Percentiles rank a stretch among this genome's conserved stretches.
These are phyloP conservation scores for Gracilaria gracilis DNA, from an alignment of 23 red algal species.

Conservation along the genomic window DNA sequence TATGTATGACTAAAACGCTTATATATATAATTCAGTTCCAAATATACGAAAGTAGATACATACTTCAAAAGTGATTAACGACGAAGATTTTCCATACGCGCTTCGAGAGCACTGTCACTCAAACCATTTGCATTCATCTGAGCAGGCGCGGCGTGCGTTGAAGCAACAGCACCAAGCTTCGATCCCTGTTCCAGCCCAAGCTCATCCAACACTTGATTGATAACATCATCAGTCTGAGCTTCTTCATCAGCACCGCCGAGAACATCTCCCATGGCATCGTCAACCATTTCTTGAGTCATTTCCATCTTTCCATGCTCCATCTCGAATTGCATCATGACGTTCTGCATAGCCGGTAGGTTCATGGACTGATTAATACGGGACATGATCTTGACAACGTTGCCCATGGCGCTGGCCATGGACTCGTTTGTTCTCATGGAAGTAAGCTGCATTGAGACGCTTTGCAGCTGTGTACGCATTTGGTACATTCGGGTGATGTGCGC, in stretches of 20 bases:
- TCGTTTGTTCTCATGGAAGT: conserved; percentile 88
- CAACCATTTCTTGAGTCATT: conserved; percentile 99
- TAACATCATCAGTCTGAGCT: conserved; percentile 89
- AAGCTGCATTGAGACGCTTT: conserved; percentile 96
- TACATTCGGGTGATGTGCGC: conserved; percentile 86
- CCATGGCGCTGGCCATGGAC: conserved; percentile 92
- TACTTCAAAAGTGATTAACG: conserved; percentile 38
- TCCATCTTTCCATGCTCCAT: conserved; percentile 91
- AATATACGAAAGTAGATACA: too few relatives aligned
- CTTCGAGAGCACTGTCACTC: conserved; percentile 63
- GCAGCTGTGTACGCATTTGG: conserved; percentile 98
- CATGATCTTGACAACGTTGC: conserved; percentile 91
- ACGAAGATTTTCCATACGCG: conserved; percentile 84
- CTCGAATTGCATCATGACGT: conserved; percentile 95
- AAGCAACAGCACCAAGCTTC: conserved; percentile 77
- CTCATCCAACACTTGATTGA: conserved; percentile 97
- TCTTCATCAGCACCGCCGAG: conserved; percentile 78
- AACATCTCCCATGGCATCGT: conserved; percentile 88
- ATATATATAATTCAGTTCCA: neutral
- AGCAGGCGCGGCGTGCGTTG: conserved; percentile 30
- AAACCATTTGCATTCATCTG: conserved; percentile 25
- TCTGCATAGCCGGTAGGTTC: conserved; percentile 93
- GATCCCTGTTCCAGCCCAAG: conserved; percentile 82
- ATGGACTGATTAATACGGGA: conserved; percentile 88
- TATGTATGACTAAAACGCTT: neutral